A percentile compares a stretch with the other conserved stretches of the same genome.
These are phyloP conservation scores for Euphrasia arctica DNA, from an alignment of 305 asterid species.

Conservation along the genomic window DNA sequence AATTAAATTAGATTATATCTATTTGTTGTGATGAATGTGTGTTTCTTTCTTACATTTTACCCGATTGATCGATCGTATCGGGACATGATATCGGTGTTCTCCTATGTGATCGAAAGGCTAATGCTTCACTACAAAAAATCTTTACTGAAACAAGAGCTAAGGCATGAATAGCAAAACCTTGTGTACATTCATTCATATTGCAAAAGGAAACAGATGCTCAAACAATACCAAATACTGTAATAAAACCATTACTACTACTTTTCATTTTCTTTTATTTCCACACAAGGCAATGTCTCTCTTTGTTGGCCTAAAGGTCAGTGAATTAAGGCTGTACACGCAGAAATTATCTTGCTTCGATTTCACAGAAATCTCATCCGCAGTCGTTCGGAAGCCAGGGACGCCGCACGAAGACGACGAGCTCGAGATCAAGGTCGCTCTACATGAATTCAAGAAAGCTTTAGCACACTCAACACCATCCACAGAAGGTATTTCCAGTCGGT, in stretches of 20 bases:
- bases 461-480: constrained; percentile 96
- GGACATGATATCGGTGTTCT: too few species aligned
- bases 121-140: too few species aligned
- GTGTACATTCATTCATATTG: too few species aligned
- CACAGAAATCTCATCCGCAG: constrained; percentile 64
- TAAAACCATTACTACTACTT: background rate
- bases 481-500: constrained; percentile 73
- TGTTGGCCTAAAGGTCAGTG: constrained; percentile 75
- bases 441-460: constrained; percentile 47
- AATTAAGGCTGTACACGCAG: constrained; percentile 74
- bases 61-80: too few species aligned
- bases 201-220: constrained; percentile 3
- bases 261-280: constrained; percentile 39
- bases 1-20: too few species aligned
- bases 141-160: too few species aligned
- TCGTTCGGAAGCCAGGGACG: constrained; percentile 53
- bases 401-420: constrained; percentile 49
- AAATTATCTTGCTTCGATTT: constrained; percentile 58
- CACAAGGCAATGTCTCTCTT: constrained; percentile 53
- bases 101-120: too few species aligned
- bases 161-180: too few species aligned
- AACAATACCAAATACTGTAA: constrained; percentile 21
- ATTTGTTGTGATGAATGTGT: too few species aligned
- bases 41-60: too few species aligned
- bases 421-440: constrained; percentile 52